Percentiles rank a stretch among this genome's conserved stretches.
phyloP scores from a whole-genome alignment of 352 stramenopile species.

The Phytophthora hibernalis region DNA sequence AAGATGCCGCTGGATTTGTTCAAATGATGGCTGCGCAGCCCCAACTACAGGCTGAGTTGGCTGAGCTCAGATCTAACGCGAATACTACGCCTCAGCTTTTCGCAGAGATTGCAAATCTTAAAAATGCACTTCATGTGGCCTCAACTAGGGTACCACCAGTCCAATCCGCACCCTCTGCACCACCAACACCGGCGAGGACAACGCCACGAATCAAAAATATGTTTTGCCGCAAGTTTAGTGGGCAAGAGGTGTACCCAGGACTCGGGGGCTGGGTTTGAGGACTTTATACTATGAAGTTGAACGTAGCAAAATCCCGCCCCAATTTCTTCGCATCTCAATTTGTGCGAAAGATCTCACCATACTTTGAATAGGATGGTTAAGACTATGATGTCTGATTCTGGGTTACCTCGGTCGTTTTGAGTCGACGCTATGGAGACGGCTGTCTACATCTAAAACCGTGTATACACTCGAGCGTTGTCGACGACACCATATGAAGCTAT shows the following conservation, averaged over 20 bases:
- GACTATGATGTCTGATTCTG: conserved; percentile 2
- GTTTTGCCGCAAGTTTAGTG: conserved; percentile 14
- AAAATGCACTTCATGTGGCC: neutral
- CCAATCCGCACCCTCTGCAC: neutral
- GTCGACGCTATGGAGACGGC: neutral
- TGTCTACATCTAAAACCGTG: neutral
- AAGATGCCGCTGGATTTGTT: neutral
- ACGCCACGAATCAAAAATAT: conserved; percentile 10
- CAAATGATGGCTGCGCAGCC: conserved; percentile 3
- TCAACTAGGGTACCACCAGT: neutral
- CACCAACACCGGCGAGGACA: neutral
- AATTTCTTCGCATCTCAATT: neutral
- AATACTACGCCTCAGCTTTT: neutral
- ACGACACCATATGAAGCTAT: conserved; percentile 5
- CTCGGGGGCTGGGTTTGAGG: conserved; percentile 20
- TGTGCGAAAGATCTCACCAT: neutral
- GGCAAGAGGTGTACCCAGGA: no score
- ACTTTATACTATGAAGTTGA: conserved; percentile 19
- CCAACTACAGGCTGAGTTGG: neutral
- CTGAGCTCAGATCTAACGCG: neutral
- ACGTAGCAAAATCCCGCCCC: no score
- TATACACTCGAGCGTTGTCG: neutral
- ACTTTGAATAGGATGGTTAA: conserved; percentile 10
- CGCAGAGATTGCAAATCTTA: conserved; percentile 5
- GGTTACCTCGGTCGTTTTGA: neutral